Evolutionary conservation across 2,329 filamentous ascomycete species (phyloP).

Genomic region (Diaporthe eres): DNA sequence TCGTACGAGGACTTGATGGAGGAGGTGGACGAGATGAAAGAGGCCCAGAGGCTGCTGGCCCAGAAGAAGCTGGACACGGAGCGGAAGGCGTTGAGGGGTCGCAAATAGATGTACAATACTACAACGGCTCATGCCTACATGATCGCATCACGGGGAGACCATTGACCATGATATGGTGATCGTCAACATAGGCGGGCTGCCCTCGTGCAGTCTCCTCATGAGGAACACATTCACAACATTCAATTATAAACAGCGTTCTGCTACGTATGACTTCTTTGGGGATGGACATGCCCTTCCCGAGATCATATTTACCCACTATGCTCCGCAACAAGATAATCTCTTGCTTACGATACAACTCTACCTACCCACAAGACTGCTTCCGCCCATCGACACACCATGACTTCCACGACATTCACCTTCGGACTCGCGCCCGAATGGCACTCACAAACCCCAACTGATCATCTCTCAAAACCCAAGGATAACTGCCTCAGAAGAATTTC

Average conservation of each 20-base stretch:
- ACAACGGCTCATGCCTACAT: not conserved
- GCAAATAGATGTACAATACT: slow-evolving; percentile 26
- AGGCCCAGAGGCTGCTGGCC: slow-evolving; percentile 44
- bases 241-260: not conserved
- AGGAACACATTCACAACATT: not conserved
- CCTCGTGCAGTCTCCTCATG: not conserved
- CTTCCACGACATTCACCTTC: not conserved
- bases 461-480: slow-evolving; percentile 35
- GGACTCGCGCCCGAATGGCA: not conserved
- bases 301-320: not conserved
- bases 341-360: not conserved
- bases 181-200: not conserved
- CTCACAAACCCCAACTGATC: not conserved
- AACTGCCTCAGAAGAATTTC: slow-evolving; percentile 65
- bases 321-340: not conserved
- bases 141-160: not conserved
- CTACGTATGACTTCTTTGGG: not conserved
- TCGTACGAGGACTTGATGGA: slow-evolving; percentile 59
- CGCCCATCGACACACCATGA: not conserved
- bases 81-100: slow-evolving; percentile 37
- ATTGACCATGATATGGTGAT: not conserved
- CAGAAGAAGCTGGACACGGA: slow-evolving; percentile 49
- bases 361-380: not conserved
- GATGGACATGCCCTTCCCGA: not conserved
- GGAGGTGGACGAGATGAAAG: slow-evolving; percentile 47